Percentiles rank a stretch among this genome's conserved stretches.
Conservation (phyloP, 2,329 filamentous ascomycete genomes). For the Nigrospora sphaerica region DNA sequence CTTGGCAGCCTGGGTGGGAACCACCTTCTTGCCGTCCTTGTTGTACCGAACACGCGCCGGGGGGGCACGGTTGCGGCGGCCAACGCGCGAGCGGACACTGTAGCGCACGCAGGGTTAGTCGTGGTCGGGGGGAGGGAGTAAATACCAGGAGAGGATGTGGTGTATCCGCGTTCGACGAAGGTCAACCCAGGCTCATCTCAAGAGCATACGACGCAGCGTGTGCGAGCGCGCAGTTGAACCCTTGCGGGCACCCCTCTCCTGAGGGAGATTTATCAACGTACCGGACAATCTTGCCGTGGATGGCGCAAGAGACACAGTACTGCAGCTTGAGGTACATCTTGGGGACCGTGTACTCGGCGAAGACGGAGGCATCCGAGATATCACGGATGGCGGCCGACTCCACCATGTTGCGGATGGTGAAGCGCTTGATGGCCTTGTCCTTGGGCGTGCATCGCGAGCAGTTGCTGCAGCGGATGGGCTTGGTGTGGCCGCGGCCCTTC, state of each 20-base stretch:
- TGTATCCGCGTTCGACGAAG: constrained; percentile 10
- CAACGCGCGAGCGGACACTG: constrained; percentile 94
- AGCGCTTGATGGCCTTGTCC: constrained; percentile 99
- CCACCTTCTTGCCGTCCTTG: constrained; percentile 99
- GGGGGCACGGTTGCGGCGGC: constrained; percentile 97
- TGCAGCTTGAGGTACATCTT: constrained; percentile 99
- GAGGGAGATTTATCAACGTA: constrained; percentile 53
- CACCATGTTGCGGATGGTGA: constrained; percentile 99
- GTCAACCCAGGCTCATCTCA: constrained; percentile 55
- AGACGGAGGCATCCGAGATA: constrained; percentile 99
- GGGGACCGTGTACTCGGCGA: constrained; percentile 97
- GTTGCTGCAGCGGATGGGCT: constrained; percentile 83
- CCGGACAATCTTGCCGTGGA: constrained; percentile 99
- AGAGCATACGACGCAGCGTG: constrained; percentile 30
- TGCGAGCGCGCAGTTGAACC: constrained; percentile 45
- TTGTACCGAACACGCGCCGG: constrained; percentile 98
- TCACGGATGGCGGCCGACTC: constrained; percentile 99
- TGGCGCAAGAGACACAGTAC: constrained; percentile 99
- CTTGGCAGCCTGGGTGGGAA: constrained; percentile 74
- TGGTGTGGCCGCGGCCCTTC: constrained; percentile 99
- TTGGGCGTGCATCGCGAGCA: constrained; percentile 86
- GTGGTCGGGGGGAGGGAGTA: constrained; percentile 12
- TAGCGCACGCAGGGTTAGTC: constrained; percentile 30
- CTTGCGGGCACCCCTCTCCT: constrained; percentile 27
- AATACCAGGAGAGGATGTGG: constrained; percentile 14